Conservation (phyloP, 345 rosid genomes). For the Pistacia vera region DNA sequence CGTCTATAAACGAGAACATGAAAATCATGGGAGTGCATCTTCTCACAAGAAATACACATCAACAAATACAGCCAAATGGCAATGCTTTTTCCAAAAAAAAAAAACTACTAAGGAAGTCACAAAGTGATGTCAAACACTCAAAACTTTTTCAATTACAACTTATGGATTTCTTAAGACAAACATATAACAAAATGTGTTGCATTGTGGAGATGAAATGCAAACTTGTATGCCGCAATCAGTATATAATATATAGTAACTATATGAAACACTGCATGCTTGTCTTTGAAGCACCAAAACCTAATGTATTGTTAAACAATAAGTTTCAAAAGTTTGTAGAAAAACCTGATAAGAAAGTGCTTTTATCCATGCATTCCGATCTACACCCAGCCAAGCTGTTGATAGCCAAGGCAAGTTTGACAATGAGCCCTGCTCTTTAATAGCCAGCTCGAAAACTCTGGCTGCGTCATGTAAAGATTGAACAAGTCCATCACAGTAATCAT, state of each 20-base stretch:
- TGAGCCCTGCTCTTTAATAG: constrained; percentile 57
- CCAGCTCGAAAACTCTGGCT: constrained; percentile 84
- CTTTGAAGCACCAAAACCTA: not conserved
- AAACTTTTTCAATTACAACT: too few species aligned
- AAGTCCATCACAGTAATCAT: constrained; percentile 71
- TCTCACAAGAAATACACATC: too few species aligned
- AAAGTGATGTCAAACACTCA: too few species aligned
- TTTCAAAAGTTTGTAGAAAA: constrained; percentile 15
- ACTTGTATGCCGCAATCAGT: not conserved
- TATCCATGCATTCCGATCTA: constrained; percentile 83
- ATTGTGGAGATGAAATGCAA: not conserved
- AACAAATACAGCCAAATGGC: too few species aligned
- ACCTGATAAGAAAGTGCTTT: constrained; percentile 96
- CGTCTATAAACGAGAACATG: not conserved
- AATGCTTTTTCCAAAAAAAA: too few species aligned
- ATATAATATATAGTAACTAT: not conserved
- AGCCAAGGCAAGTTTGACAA: constrained; percentile 74
- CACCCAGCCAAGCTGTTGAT: constrained; percentile 86
- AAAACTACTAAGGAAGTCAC: too few species aligned
- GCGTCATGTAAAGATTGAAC: constrained; percentile 85
- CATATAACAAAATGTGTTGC: too few species aligned
- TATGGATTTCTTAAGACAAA: too few species aligned
- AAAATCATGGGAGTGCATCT: not conserved
- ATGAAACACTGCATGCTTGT: not conserved
- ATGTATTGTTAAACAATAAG: not conserved